Base-by-base conservation (phyloP, 1,284 basidiomycete species). In the Cryptococcus sp. region DNA sequence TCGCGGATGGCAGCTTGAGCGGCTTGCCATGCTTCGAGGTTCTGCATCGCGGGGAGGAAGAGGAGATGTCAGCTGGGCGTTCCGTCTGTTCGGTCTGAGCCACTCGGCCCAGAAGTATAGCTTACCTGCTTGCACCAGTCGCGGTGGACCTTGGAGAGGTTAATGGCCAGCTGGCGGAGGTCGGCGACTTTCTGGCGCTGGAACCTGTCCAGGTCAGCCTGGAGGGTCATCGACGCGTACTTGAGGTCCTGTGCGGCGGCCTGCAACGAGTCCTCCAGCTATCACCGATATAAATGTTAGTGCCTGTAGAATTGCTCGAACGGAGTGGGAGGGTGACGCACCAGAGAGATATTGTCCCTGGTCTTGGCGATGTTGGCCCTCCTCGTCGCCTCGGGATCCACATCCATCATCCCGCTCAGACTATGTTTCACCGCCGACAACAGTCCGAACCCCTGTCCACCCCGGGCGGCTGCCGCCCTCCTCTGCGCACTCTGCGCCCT, bases 121-220 rank as follows among this genome's bases (percentile, higher is more conserved):
- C 79, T 53, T 60, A 91, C 92, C 84, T 92, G 89, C 78, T 88
- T 85, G 73, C 92, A 95, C 89, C 92, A 97, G 63, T 98, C 95
- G 49, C 89, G 84, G 75, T 99, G 96, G 59, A 87, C 87, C 65
- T 84, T 83, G 1, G 92, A 91, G 82, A 97, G 88, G 67, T 85
- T 85, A 61, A 98, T 88, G 51, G 89, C 81, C 88, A 98, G 91
- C 70, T 94, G 87, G 40, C 91, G 82, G 61, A 98, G 69, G 79
- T 99, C 96, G 3, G 91, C 90, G 4, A 99, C 95, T 76, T 99
- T 99, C 79, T 98, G 93, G 20, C 96, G 83, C 75, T 99, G 96
- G 79, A 99, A 99, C 42, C 96, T 84, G 78, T 99, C 96, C 62
- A 99, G 80, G 78, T 98, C 96, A 6, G 91, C 91, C 75, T 99